Evolutionary conservation across 2,329 filamentous ascomycete genomes (phyloP), one percentile per base, ranked within the genome.

Genomic region (Penicillium sp.): DNA sequence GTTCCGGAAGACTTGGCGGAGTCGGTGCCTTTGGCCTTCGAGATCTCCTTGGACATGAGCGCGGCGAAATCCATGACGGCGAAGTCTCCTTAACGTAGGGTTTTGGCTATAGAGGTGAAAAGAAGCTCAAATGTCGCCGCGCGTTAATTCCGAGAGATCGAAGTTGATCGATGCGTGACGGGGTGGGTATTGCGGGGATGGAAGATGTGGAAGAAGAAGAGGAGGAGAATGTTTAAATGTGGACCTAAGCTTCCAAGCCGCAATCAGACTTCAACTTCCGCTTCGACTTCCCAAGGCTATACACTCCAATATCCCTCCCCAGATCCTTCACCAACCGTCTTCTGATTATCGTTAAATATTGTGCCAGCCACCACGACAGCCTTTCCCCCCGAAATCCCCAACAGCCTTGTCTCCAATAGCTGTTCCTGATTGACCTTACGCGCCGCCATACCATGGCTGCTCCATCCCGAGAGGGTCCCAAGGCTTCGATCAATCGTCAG

Each of bases 21-120:
- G 52, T 77, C 65, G 43, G 76, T 65, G 54, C 83, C 77, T 75
- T 91, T 91, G 65, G 88, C 83, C 75, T 95, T 96, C 69, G 90
- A 86, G 69, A 99, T 95, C 77, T 96, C 92, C 72, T 92, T 90
- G 69, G 90, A 87, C 91, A 99, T 96, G 48, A 99, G 81, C 35
- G 92, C 86, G 60, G 92, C 92, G 80, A 99, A 99, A 77, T 99
- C 93, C 95, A 99, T 99, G 65, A 60, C 81, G 71, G 57, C 33
- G 43, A 33, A 31, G 16, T 53, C 14, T 56, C 52, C 42, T 27
- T 46, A 16, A 23, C 16, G 35, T 48, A 54, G 52, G 37, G 9
- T 47, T 13, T 11, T 3, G 19, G 19, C 7, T 21, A 42, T 21
- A 10, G 39, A 4, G 11, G 39, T 23, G 39, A 13, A 39, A 21